A percentile compares a stretch with the other conserved stretches of the same genome.
phyloP scores from a whole-genome alignment of 306 rosid genomes.

The Rosa multiflora region DNA sequence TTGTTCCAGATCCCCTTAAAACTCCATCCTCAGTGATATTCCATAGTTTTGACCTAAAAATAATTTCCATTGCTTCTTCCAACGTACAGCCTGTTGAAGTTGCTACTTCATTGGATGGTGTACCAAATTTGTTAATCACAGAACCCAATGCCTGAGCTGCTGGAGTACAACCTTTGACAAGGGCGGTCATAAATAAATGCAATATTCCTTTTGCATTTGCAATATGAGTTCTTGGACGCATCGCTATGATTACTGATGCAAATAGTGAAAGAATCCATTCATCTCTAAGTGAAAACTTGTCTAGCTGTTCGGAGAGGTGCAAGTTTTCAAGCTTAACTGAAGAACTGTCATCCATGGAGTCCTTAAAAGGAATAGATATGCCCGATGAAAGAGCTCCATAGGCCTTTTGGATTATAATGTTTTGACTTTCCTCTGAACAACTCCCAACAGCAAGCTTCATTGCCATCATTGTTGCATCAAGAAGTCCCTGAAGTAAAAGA shows the following conservation, averaged over 20 bases:
- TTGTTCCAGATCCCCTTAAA: constrained; percentile 29
- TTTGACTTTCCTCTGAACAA: constrained; percentile 72
- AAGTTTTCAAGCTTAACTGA: constrained; percentile 42
- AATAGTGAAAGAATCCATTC: constrained; percentile 68
- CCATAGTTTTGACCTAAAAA: constrained; percentile 52
- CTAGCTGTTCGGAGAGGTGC: constrained; percentile 45
- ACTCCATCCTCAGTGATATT: constrained; percentile 29
- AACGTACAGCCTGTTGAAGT: constrained; percentile 44
- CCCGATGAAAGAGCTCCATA: constrained; percentile 54
- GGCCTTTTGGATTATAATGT: constrained; percentile 59
- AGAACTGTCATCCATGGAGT: constrained; percentile 15
- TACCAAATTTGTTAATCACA: constrained; percentile 68
- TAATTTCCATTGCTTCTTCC: constrained; percentile 75
- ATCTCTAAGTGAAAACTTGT: constrained; percentile 48
- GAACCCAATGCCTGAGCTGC: constrained; percentile 95
- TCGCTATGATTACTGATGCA: constrained; percentile 73
- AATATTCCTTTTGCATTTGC: constrained; percentile 54
- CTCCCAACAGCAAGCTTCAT: constrained; percentile 66
- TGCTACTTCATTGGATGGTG: constrained; percentile 41
- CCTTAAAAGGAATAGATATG: constrained; percentile 45
- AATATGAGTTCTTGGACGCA: constrained; percentile 50
- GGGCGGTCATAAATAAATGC: constrained; percentile 54
- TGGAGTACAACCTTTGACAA: constrained; percentile 70
- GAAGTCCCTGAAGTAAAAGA: constrained; percentile 62
- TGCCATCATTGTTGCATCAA: constrained; percentile 67